These are phyloP conservation scores for Lecanicillium sp. DNA, from an alignment of 2,329 filamentous ascomycete species.

Conservation along the genomic window DNA sequence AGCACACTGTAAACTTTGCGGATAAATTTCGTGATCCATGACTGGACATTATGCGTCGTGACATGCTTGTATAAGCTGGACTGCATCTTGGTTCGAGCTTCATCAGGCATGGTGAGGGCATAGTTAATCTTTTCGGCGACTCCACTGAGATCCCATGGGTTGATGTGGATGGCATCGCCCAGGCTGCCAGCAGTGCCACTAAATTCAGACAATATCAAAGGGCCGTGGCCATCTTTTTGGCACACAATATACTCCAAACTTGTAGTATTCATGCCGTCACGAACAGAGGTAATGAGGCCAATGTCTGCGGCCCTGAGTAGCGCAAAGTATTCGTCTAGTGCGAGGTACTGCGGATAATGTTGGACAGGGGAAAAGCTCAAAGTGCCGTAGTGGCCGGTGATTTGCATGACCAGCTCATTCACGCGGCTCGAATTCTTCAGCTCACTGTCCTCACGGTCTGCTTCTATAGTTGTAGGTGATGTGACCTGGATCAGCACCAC, in stretches of 20 bases:
- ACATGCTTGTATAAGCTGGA: slow-evolving; percentile 73
- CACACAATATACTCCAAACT: slow-evolving; percentile 91
- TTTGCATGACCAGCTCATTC: slow-evolving; percentile 80
- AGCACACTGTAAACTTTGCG: slow-evolving; percentile 73
- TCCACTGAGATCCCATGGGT: slow-evolving; percentile 84
- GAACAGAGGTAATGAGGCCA: slow-evolving; percentile 87
- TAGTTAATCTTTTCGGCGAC: slow-evolving; percentile 77
- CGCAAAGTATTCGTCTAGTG: slow-evolving; percentile 86
- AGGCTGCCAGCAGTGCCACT: slow-evolving; percentile 87
- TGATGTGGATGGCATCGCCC: slow-evolving; percentile 84
- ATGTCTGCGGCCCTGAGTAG: slow-evolving; percentile 86
- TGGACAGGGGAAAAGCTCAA: slow-evolving; percentile 85
- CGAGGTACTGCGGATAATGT: slow-evolving; percentile 90
- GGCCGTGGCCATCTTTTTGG: slow-evolving; percentile 78
- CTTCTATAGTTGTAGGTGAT: slow-evolving; percentile 73
- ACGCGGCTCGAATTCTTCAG: slow-evolving; percentile 82
- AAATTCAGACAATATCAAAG: slow-evolving; percentile 91
- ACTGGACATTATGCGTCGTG: slow-evolving; percentile 74
- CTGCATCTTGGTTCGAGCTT: slow-evolving; percentile 62
- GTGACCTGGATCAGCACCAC: slow-evolving; percentile 94
- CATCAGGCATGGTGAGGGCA: slow-evolving; percentile 66
- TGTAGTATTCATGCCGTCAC: slow-evolving; percentile 97
- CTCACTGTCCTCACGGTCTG: slow-evolving; percentile 67
- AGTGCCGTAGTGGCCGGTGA: slow-evolving; percentile 86
- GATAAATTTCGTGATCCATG: slow-evolving; percentile 76